Evolutionary conservation across 2,329 filamentous ascomycete species (phyloP), one percentile per base, ranked within the genome.

Genomic region (Penicillium sp.): DNA sequence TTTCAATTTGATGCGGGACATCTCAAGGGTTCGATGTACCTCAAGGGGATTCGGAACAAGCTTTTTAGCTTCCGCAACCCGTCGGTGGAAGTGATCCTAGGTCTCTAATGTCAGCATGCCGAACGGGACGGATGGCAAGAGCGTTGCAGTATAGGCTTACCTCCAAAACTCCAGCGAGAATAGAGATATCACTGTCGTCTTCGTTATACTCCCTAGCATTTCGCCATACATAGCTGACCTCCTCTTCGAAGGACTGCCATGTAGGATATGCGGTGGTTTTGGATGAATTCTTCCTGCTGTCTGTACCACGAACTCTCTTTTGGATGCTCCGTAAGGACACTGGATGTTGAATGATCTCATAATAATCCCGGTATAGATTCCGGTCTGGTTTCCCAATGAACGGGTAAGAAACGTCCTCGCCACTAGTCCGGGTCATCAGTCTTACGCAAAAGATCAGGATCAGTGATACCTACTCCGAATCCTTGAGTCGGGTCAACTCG

Each of bases 181-280:
- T 81, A 62, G 87, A 91, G 51, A 96, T 93, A 17, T 91, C 89
- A 68, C 93, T 96, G 4, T 89, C 90, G 70, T 96, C 92, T 73
- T 96, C 91, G 65, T 97, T 97, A 79, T 93, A 97, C 58, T 88
- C 88, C 68, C 87, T 89, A 0, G 92, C 91, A 73, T 97, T 97
- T 49, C 83, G 83, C 93, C 93, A 97, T 43, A 97, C 86, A 52
- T 90, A 82, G 67, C 87, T 89, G 13, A 90, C 82, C 68, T 90
- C 89, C 53, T 92, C 87, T 71, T 91, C 91, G 64, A 96, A 91
- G 0, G 86, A 83, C 56, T 86, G 83, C 93, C 93, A 97, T 50
- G 80, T 89, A 72, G 91, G 93, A 75, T 92, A 91, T 48, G 91
- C 86, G 49, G 88, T 88, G 27, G 76, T 71, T 12, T 77, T 79